Percentiles rank a stretch among this genome's conserved stretches.
phyloP scores from a whole-genome alignment of 1,284 basidiomycete species.

The Anthracocystis walkeri region DNA sequence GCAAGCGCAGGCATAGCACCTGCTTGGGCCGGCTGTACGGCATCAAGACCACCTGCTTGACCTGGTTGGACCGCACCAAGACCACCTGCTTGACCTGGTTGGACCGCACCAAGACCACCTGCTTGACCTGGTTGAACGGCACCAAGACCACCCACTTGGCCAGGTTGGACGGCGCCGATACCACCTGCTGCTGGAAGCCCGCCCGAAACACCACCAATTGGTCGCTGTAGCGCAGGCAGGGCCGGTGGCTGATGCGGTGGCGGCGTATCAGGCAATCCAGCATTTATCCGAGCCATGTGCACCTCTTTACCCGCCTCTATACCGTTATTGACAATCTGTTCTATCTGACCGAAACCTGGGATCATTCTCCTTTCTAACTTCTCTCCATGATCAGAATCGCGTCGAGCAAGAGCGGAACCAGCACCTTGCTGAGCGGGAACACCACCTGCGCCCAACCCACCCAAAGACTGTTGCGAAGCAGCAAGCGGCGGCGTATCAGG shows the following conservation, averaged over 20 bases:
- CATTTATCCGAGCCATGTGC: not conserved
- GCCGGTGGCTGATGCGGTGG: too few relatives aligned
- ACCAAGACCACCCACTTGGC: too few relatives aligned
- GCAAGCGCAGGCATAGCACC: not conserved
- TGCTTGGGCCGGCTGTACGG: not conserved
- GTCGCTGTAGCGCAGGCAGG: too few relatives aligned
- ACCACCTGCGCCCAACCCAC: too few relatives aligned
- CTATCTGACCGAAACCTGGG: slow-evolving; percentile 1
- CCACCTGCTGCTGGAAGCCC: too few relatives aligned
- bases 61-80: too few relatives aligned
- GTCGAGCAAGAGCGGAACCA: too few relatives aligned
- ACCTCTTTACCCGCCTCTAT: slow-evolving; percentile 11
- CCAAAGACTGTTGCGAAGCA: not conserved
- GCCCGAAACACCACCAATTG: too few relatives aligned
- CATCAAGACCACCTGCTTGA: not conserved
- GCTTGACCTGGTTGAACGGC: too few relatives aligned
- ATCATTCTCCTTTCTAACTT: not conserved
- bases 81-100: too few relatives aligned
- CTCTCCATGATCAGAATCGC: not conserved
- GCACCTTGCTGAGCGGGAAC: too few relatives aligned
- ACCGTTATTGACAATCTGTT: slow-evolving; percentile 7
- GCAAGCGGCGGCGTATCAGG: not conserved
- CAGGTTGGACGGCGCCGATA: too few relatives aligned
- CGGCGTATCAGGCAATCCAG: not conserved
- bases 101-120: not conserved